Evolutionary conservation across 371 early-diverging fungal species (phyloP), one percentile per base, ranked within the genome.

Genomic region (Actinomortierella ambigua): DNA sequence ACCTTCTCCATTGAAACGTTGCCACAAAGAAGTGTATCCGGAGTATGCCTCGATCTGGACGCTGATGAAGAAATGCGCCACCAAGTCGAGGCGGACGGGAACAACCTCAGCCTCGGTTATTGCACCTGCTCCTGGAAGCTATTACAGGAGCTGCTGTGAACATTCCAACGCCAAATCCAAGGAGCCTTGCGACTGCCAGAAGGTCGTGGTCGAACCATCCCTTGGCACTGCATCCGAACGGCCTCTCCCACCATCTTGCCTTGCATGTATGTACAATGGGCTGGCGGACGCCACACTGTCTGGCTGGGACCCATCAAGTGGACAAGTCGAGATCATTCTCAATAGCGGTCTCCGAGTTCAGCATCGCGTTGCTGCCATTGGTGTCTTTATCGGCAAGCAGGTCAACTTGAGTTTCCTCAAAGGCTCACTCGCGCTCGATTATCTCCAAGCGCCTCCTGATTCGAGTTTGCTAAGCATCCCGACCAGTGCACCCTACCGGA

Each of bases 401-500:
- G 69, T 76, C 22, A 59, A 62, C 42, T 69, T 76, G 76, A 70
- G 66, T 0, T 76, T 76, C 42, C 48, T 76, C 47, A 76, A 69
- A 23, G 76, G 76, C 2, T 73, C 73, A 0, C 60, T 69, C 9
- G 64, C 69, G 4, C 61, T 53, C 6, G 76, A 34, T 34, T 34
- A 34, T 11, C 34, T 34, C 11, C 34, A 34, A 34, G 34, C 34
- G 11, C 34, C 34, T 34, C 11, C 34, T 11, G 34, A 34, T 34
- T 34, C 34, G 11, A 11, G 7, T 34, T 11, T 34, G 11, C 34
- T 34, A 11, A 34, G 11, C 34, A 34, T 34, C 11, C 34, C 34
- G 4, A 6, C 34, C 11, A 34, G 7, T 34, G 34, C 34, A 11
- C 34, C 34, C 11, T 34, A 34, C 11, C 34, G 34, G 4, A 34